Conservation (phyloP, 1,139 yeast genomes). For the Suhomyces ambrosiae region DNA sequence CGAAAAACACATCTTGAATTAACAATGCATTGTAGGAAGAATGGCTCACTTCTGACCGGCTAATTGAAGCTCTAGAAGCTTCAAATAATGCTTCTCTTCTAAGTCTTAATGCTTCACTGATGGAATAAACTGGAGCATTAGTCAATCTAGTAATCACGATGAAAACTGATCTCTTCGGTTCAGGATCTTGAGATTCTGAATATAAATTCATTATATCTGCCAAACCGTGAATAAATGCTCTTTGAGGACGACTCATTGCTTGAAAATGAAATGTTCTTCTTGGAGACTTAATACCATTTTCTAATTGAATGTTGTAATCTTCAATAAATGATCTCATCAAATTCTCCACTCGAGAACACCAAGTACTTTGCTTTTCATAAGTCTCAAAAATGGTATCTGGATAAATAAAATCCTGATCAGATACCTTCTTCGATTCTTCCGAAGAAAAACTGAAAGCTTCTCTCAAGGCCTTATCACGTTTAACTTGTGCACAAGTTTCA, state of each 20-base stretch:
- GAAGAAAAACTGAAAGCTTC: slow-evolving; percentile 55
- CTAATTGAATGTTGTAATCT: slow-evolving; percentile 26
- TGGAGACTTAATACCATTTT: slow-evolving; percentile 18
- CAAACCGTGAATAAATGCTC: slow-evolving; percentile 70
- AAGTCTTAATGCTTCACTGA: slow-evolving; percentile 29
- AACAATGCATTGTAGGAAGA: slow-evolving; percentile 52
- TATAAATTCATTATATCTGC: slow-evolving; percentile 61
- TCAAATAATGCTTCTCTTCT: slow-evolving; percentile 36
- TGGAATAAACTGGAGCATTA: slow-evolving; percentile 29
- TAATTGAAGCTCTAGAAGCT: slow-evolving; percentile 25
- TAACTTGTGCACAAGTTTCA: slow-evolving; percentile 63
- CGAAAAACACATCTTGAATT: slow-evolving; percentile 56
- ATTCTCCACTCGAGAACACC: slow-evolving; percentile 68
- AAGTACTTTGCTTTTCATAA: slow-evolving; percentile 53
- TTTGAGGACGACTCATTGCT: slow-evolving; percentile 70
- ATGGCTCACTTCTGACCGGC: slow-evolving; percentile 11
- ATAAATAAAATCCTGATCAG: slow-evolving; percentile 36
- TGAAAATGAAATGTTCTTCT: slow-evolving; percentile 56
- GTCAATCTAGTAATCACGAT: slow-evolving; percentile 49
- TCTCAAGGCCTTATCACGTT: slow-evolving; percentile 63
- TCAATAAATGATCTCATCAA: slow-evolving; percentile 52
- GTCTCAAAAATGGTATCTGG: slow-evolving; percentile 44
- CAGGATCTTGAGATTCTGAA: slow-evolving; percentile 78
- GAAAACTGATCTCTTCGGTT: slow-evolving; percentile 74
- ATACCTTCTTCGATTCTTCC: slow-evolving; percentile 22